phyloP scores from a whole-genome alignment of 345 rosid species.

The Lepidium sativum region DNA sequence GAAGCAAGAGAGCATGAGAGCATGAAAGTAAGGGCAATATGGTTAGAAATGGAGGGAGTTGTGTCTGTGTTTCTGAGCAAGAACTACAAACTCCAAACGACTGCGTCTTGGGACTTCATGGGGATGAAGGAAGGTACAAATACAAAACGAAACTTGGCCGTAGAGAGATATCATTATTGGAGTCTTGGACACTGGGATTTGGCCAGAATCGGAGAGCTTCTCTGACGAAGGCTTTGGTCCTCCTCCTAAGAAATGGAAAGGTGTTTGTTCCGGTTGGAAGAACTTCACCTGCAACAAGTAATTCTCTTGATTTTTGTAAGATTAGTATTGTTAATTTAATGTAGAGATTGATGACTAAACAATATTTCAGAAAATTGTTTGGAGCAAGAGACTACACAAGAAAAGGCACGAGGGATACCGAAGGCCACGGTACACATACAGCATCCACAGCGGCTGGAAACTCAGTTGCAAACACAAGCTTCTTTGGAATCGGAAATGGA shows the following conservation, averaged over 20 bases:
- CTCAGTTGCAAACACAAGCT: conserved; percentile 19
- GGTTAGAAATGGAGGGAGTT: conserved; percentile 33
- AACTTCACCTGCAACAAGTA: conserved; percentile 57
- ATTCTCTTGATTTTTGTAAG: neutral
- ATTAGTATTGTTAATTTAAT: neutral
- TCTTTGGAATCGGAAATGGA: conserved; percentile 38
- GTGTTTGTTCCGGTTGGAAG: conserved; percentile 31
- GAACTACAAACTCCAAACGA: conserved; percentile 30
- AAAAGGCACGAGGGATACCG: conserved; percentile 6
- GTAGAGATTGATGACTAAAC: neutral
- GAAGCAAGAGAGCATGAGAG: no score
- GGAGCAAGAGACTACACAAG: conserved; percentile 41
- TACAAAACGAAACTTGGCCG: neutral
- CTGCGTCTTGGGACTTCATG: conserved; percentile 53
- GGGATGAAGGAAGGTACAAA: conserved; percentile 24
- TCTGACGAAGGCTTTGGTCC: conserved; percentile 34
- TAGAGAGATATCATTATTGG: conserved; percentile 32
- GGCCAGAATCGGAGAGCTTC: conserved; percentile 43
- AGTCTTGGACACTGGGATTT: conserved; percentile 30
- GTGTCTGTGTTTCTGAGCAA: conserved; percentile 40
- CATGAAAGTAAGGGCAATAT: no score
- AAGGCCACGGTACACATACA: conserved; percentile 51
- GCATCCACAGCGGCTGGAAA: conserved; percentile 51
- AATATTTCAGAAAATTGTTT: conserved; percentile 34
- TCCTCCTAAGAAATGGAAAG: conserved; percentile 48